Percentiles rank a stretch among this genome's conserved stretches.
Evolutionary conservation across 2,329 filamentous ascomycete species (phyloP).

Genomic region (Aspergillus sp.): DNA sequence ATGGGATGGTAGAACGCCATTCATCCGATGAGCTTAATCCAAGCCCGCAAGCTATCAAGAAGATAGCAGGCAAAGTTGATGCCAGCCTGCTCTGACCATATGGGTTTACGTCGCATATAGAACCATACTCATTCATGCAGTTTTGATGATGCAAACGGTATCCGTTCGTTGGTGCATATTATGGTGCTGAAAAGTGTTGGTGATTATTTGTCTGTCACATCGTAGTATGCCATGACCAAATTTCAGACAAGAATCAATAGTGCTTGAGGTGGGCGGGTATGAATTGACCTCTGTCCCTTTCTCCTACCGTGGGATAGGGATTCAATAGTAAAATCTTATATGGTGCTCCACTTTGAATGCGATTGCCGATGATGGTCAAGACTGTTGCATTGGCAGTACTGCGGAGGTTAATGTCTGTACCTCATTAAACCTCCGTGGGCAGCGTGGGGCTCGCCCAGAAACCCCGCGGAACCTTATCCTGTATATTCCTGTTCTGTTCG

Average conservation of each 20-base stretch:
- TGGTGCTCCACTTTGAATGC: not conserved
- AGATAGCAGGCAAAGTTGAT: not conserved
- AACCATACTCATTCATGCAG: not conserved
- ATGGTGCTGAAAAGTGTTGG: not conserved
- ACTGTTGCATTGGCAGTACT: not conserved
- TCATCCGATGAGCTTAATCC: not conserved
- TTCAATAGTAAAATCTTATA: not conserved
- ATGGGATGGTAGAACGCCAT: not conserved
- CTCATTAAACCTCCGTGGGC: not conserved
- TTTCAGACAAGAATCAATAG: not conserved
- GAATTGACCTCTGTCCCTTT: not conserved
- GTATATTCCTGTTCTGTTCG: not conserved
- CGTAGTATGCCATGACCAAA: not conserved
- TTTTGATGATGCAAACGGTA: not conserved
- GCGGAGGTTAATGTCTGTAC: not conserved
- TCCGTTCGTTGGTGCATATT: not conserved
- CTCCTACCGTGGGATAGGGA: not conserved
- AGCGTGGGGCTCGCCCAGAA: not conserved
- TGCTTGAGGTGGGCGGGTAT: not conserved
- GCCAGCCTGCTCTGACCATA: not conserved
- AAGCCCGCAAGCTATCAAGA: not conserved
- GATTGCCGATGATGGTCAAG: not conserved
- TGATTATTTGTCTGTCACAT: not conserved
- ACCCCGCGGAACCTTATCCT: not conserved
- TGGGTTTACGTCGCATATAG: not conserved